A percentile compares a stretch with the other conserved stretches of the same genome.
Conservation (phyloP, 164 flowering plant species). For the Hamamelis virginiana region DNA sequence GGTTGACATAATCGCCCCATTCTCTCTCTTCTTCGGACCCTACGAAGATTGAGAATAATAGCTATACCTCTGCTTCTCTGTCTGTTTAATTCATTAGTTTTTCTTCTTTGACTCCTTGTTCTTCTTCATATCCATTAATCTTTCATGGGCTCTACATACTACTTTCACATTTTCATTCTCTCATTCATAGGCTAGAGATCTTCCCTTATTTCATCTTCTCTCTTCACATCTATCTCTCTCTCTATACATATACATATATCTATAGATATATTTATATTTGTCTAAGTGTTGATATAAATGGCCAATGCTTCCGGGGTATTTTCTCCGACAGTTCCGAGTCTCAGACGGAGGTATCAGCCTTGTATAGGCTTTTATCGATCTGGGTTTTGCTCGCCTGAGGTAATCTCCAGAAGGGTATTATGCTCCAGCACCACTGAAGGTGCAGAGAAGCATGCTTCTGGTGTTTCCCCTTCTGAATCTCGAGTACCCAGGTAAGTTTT, state of each 20-base stretch:
- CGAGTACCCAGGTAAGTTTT: conserved; percentile 40
- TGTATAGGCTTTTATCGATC: conserved; percentile 33
- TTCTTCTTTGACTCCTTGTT: no score
- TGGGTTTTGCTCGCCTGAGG: conserved; percentile 34
- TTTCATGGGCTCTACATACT: conserved; percentile 18
- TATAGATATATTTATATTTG: neutral
- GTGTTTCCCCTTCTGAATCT: conserved; percentile 43
- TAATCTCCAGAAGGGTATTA: conserved; percentile 25
- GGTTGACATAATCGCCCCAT: conserved; percentile 24
- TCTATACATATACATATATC: neutral
- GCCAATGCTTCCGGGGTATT: conserved; percentile 55
- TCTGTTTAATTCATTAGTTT: neutral
- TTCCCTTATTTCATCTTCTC: no score
- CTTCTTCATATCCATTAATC: neutral
- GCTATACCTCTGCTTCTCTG: neutral
- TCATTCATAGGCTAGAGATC: conserved; percentile 6
- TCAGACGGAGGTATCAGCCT: conserved; percentile 32
- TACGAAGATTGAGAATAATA: conserved; percentile 6
- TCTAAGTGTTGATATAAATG: conserved; percentile 28
- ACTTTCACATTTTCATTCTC: conserved; percentile 7
- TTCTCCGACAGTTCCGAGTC: conserved; percentile 37
- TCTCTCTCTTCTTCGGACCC: conserved; percentile 11
- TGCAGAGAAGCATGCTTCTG: conserved; percentile 26
- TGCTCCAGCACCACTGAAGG: conserved; percentile 38
- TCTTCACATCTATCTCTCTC: neutral